phyloP scores from a whole-genome alignment of 2,329 filamentous ascomycete genomes.

The Colletotrichum sp. region DNA sequence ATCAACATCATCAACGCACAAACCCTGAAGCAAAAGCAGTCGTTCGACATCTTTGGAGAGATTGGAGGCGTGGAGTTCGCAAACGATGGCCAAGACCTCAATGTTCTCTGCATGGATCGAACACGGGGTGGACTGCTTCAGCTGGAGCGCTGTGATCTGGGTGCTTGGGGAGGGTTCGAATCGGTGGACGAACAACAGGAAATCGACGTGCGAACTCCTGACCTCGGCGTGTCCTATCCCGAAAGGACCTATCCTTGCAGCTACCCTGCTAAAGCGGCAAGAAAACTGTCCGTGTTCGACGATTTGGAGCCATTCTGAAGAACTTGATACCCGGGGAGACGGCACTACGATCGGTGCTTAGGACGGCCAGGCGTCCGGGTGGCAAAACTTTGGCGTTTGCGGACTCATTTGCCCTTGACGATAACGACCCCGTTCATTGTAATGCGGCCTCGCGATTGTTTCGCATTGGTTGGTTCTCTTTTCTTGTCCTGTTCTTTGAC shows the following conservation, averaged over 20 bases:
- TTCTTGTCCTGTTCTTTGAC: neutral
- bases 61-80: slow-evolving; percentile 73
- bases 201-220: neutral
- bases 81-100: slow-evolving; percentile 71
- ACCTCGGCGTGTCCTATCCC: neutral
- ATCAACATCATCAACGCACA: slow-evolving; percentile 74
- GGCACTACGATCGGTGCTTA: neutral
- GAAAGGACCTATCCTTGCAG: neutral
- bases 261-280: neutral
- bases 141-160: slow-evolving; percentile 55
- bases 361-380: neutral
- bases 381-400: neutral
- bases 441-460: neutral
- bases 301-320: slow-evolving; percentile 28
- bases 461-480: neutral
- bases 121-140: slow-evolving; percentile 71
- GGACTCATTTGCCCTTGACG: neutral
- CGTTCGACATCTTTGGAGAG: slow-evolving; percentile 77
- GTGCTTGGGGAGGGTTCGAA: slow-evolving; percentile 19
- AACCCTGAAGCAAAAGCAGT: slow-evolving; percentile 69
- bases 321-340: slow-evolving; percentile 13
- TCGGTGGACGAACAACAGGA: neutral
- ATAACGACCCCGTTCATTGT: neutral
- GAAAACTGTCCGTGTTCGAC: slow-evolving; percentile 12
- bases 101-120: slow-evolving; percentile 70